Evolutionary conservation across 169 alveolate species (phyloP).

Genomic region (Babesia ovis): DNA sequence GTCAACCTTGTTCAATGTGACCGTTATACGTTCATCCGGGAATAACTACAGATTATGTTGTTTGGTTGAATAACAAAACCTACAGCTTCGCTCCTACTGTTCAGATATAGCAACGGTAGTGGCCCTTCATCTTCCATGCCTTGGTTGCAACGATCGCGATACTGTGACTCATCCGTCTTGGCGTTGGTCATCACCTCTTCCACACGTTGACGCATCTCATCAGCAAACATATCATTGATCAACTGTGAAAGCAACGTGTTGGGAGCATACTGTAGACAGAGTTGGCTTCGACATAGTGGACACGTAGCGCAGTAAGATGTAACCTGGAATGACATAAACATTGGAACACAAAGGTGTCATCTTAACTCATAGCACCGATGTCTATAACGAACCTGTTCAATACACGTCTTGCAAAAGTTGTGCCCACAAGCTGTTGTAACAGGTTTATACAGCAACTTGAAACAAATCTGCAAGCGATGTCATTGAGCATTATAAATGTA

Average conservation of each 20-base stretch:
- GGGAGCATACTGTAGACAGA: constrained; percentile 55
- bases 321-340: not conserved
- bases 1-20: not conserved
- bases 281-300: constrained; percentile 64
- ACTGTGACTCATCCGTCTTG: constrained; percentile 1
- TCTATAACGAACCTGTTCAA: constrained; percentile 71
- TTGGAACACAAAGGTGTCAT: not conserved
- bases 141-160: constrained; percentile 7
- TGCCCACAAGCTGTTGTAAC: constrained; percentile 82
- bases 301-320: constrained; percentile 44
- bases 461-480: constrained; percentile 58
- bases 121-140: not conserved
- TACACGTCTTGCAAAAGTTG: constrained; percentile 76
- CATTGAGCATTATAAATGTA: not conserved
- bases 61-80: not conserved
- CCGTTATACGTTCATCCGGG: not conserved
- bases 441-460: constrained; percentile 73
- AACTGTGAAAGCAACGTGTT: constrained; percentile 52
- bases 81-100: constrained; percentile 2
- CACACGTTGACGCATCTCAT: constrained; percentile 28
- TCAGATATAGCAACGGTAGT: not conserved
- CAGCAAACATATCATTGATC: constrained; percentile 52
- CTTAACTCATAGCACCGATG: too few species aligned
- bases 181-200: not conserved
- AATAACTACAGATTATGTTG: not conserved